A percentile compares a stretch with the other conserved stretches of the same genome.
These are phyloP conservation scores for Candida golubevii DNA, from an alignment of 805 yeast genomes.

Conservation along the genomic window DNA sequence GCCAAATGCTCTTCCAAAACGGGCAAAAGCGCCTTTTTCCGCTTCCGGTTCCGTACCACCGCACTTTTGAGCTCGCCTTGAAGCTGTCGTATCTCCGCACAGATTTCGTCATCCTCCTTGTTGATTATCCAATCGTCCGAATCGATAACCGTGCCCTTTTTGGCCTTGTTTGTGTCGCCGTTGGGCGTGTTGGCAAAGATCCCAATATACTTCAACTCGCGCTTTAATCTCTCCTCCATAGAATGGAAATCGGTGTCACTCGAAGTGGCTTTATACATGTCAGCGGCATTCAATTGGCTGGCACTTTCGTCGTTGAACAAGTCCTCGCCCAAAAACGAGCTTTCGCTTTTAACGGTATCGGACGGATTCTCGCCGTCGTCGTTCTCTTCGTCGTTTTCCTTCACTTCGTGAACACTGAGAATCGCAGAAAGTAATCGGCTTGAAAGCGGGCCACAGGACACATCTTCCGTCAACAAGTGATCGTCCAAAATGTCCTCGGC, in stretches of 20 bases:
- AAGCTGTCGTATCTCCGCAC: conserved; percentile 71
- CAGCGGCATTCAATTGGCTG: conserved; percentile 30
- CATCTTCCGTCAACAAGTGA: conserved; percentile 60
- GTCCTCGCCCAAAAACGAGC: conserved; percentile 10
- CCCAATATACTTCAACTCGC: conserved; percentile 88
- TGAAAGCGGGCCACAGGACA: conserved; percentile 89
- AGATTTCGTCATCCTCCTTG: conserved; percentile 91
- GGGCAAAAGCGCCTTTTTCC: conserved; percentile 65
- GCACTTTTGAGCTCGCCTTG: conserved; percentile 66
- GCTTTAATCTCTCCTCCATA: conserved; percentile 80
- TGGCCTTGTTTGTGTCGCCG: conserved; percentile 23
- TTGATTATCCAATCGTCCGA: conserved; percentile 71
- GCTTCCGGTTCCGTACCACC: conserved; percentile 56
- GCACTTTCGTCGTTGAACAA: conserved; percentile 32
- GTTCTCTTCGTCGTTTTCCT: conserved; percentile 19
- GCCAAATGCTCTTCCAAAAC: conserved; percentile 83
- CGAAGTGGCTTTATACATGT: conserved; percentile 39
- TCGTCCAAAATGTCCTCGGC: conserved; percentile 57
- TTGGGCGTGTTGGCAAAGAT: conserved; percentile 61
- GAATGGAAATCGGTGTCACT: conserved; percentile 65
- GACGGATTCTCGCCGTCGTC: conserved; percentile 16
- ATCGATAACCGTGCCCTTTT: conserved; percentile 32
- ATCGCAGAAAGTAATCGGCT: conserved; percentile 81
- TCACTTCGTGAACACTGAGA: conserved; percentile 39
- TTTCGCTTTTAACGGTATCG: conserved; percentile 13